Evolutionary conservation across 208 protist genomes (phyloP), one percentile per base, ranked within the genome.

Genomic region (Acanthamoeba castellanii): DNA sequence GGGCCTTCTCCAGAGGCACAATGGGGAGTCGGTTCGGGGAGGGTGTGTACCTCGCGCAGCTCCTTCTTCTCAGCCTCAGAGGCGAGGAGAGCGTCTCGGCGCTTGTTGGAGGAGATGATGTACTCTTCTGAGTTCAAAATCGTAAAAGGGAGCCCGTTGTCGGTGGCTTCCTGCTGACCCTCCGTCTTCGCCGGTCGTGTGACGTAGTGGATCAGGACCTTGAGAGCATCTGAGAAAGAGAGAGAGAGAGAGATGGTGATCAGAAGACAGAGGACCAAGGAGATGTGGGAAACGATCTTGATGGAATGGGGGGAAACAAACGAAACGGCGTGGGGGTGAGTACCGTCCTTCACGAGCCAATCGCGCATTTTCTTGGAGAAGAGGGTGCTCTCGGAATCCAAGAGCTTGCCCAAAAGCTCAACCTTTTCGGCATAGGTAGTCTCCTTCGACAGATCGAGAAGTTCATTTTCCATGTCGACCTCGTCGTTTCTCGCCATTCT

Each of bases 341-440:
- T 85, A 85, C 90, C 90, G 27, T 78, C 68, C 72, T 94, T 94
- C 6, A 94, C 64, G 32, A 94, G 90, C 90, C 90, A 94, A 94
- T 94, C 90, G 18, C 90, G 66, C 90, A 94, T 94, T n/a, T 94
- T 94, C 72, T 84, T 94, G 30, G 90, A 94, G 72, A 94, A 85
- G 32, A 94, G 90, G 72, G 90, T 85, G 50, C 68, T 85, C 70
- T 84, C 72, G 84, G 90, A 94, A 47, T 94, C 90, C 61, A 94
- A 45, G 16, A 94, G 30, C 47, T 84, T 94, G 32, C 72, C 72
- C 68, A 94, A 55, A 27, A 84, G 64, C 30, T 78, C 72, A 4
- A 61, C 66, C 72, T 94, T 94, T 50, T 94, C 90, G 32, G 87
- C 90, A 30, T 94, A n/a, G 42, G 47, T 94, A 0, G 50, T 78